Evolutionary conservation across 495 filamentous ascomycete genomes (phyloP), one percentile per base, ranked within the genome.

Genomic region (Podospora conica): DNA sequence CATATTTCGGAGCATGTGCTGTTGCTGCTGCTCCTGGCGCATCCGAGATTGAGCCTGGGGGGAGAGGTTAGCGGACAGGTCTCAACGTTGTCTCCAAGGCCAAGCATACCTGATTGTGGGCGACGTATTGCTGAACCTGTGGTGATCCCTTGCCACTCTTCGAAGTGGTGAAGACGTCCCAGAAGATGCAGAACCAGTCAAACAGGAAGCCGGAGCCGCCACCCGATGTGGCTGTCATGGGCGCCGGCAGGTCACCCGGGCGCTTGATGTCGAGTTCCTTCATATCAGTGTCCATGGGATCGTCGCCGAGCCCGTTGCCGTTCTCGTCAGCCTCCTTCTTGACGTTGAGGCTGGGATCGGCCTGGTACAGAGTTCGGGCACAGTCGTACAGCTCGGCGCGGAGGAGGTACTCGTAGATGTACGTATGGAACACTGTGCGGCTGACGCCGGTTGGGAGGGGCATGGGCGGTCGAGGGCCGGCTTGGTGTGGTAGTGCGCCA

Each of bases 101-200:
- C 11, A 40, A 20, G 24, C 83, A 57, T 85, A 96, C 91, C 86
- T 94, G 91, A 65, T 87, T 92, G 69, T 95, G 90, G 57, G 85
- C 78, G 22, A 95, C 85, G 76, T 94, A 93, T 76, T 88, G 85
- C 62, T 80, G 81, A 29, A 90, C 86, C 53, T 80, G 75, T 64
- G 71, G 81, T 33, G 71, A 70, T n/a, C 79, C 81, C 73, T 86
- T 84, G 67, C 84, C 85, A 18, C 65, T 90, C 87, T 71, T 90
- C 88, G 58, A 91, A 91, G 71, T 84, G 18, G 40, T 85, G 71
- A 88, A 96, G 72, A 98, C 91, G 68, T 98, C 95, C 93, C 91
- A 98, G 76, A 98, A 98, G 33, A 96, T 81, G 73, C 87, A 90
- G 78, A 96, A 98, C 95, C 95, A 98, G 66, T 97, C 94, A 58